Percentiles rank a stretch among this genome's conserved stretches.
phyloP scores from a whole-genome alignment of 2,329 filamentous ascomycete species.

The Exophiala sideris region DNA sequence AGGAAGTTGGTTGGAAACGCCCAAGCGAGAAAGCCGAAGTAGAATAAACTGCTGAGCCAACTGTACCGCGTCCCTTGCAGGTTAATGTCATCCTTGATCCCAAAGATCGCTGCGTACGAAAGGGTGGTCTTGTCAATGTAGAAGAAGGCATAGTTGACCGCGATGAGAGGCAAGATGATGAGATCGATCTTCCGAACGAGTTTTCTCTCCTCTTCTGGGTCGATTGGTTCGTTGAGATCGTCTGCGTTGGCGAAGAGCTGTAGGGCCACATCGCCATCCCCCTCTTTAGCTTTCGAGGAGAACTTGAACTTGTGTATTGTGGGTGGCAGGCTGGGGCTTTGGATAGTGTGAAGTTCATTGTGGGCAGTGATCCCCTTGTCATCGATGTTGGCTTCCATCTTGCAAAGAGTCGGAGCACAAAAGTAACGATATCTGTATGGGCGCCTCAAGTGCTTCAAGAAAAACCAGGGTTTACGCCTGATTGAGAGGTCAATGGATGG shows the following conservation, averaged over 20 bases:
- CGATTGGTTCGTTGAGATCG: slow-evolving; percentile 46
- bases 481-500: too few species aligned
- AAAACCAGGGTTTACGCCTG: too few species aligned
- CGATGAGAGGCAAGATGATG: slow-evolving; percentile 57
- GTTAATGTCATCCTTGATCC: slow-evolving; percentile 56
- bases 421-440: too few species aligned
- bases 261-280: slow-evolving; percentile 50
- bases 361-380: slow-evolving; percentile 18
- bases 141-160: slow-evolving; percentile 54
- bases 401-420: neutral
- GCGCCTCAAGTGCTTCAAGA: too few species aligned
- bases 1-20: slow-evolving; percentile 66
- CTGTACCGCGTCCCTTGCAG: slow-evolving; percentile 44
- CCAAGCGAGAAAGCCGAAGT: slow-evolving; percentile 51
- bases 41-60: slow-evolving; percentile 48
- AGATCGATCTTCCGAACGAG: slow-evolving; percentile 56
- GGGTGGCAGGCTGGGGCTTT: slow-evolving; percentile 12
- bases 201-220: slow-evolving; percentile 46
- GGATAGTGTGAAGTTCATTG: slow-evolving; percentile 7
- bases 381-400: slow-evolving; percentile 13
- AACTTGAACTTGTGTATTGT: slow-evolving; percentile 23
- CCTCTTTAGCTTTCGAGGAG: slow-evolving; percentile 20
- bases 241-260: slow-evolving; percentile 48
- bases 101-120: slow-evolving; percentile 62
- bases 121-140: slow-evolving; percentile 41